Evolutionary conservation across 805 yeast genomes (phyloP).

Genomic region (Cyberlindnera lachancei): DNA sequence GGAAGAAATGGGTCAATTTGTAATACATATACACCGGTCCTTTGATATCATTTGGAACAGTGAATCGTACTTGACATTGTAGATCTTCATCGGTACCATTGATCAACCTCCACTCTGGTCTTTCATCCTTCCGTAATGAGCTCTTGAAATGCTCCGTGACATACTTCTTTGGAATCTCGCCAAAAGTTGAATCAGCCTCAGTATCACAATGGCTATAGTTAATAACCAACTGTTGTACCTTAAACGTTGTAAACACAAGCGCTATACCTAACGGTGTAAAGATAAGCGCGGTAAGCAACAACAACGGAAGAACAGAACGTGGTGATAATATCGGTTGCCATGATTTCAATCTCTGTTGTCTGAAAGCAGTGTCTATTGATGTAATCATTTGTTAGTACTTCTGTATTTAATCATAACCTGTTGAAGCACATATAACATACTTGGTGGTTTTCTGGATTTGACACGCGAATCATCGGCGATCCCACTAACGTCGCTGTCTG

Average conservation of each 20-base stretch:
- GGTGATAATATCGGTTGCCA: slow-evolving; percentile 90
- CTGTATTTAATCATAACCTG: no score
- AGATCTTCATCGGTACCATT: slow-evolving; percentile 30
- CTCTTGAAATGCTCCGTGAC: slow-evolving; percentile 54
- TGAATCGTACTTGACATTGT: slow-evolving; percentile 64
- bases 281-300: slow-evolving; percentile 64
- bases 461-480: slow-evolving; percentile 22
- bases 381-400: slow-evolving; percentile 19
- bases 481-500: slow-evolving; percentile 23
- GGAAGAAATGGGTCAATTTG: slow-evolving; percentile 82
- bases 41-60: slow-evolving; percentile 60
- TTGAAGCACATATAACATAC: slow-evolving; percentile 21
- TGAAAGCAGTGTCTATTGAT: slow-evolving; percentile 59
- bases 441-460: slow-evolving; percentile 49
- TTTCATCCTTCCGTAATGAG: slow-evolving; percentile 7
- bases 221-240: slow-evolving; percentile 66
- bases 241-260: slow-evolving; percentile 66
- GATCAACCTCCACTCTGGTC: slow-evolving; percentile 59
- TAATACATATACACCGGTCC: slow-evolving; percentile 75
- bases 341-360: slow-evolving; percentile 59
- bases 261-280: slow-evolving; percentile 92
- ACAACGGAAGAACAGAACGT: slow-evolving; percentile 78
- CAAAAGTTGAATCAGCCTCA: slow-evolving; percentile 39
- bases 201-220: slow-evolving; percentile 68
- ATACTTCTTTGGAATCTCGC: slow-evolving; percentile 52